Conservation (phyloP, 768 basidiomycete species). For the Lactifluus pinguis region DNA sequence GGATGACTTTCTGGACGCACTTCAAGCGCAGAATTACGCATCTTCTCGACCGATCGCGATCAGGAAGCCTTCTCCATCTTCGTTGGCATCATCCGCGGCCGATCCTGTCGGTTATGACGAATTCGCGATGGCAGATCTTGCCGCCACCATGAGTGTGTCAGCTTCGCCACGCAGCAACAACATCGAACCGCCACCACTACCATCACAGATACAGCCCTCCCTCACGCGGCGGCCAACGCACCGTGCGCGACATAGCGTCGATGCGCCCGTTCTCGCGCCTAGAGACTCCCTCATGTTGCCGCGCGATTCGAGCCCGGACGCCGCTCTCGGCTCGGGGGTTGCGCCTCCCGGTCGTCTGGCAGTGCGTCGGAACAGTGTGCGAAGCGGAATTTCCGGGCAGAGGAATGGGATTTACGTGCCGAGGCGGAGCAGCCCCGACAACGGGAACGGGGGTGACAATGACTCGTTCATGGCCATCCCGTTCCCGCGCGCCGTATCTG, state of each 20-base stretch:
- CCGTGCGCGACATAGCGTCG: slow-evolving; percentile 56
- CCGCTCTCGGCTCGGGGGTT: slow-evolving; percentile 24
- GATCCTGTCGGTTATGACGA: background rate
- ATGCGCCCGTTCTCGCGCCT: slow-evolving; percentile 33
- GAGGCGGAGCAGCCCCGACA: slow-evolving; percentile 8
- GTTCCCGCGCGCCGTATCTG: slow-evolving; percentile 55
- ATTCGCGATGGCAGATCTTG: background rate
- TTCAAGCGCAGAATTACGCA: slow-evolving; percentile 28
- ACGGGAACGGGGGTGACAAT: slow-evolving; percentile 9
- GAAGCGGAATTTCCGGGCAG: background rate
- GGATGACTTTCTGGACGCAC: slow-evolving; percentile 64
- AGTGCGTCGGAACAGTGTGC: slow-evolving; percentile 44
- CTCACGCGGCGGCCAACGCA: slow-evolving; percentile 47
- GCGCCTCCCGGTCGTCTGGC: slow-evolving; percentile 34
- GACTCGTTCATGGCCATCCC: slow-evolving; percentile 40
- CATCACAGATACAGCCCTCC: slow-evolving; percentile 30
- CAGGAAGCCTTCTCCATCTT: slow-evolving; percentile 5
- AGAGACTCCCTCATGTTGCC: slow-evolving; percentile 27
- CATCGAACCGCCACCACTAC: slow-evolving; percentile 30
- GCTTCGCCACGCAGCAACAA: slow-evolving; percentile 5
- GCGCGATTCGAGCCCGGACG: slow-evolving; percentile 52
- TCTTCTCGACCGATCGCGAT: slow-evolving; percentile 12
- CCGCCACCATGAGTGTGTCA: background rate
- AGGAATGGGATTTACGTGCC: slow-evolving; percentile 11
- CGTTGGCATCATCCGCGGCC: background rate